A percentile compares a stretch with the other conserved stretches of the same genome.
Evolutionary conservation across 2,329 filamentous ascomycete species (phyloP).

Genomic region (Sarocladium kiliense): DNA sequence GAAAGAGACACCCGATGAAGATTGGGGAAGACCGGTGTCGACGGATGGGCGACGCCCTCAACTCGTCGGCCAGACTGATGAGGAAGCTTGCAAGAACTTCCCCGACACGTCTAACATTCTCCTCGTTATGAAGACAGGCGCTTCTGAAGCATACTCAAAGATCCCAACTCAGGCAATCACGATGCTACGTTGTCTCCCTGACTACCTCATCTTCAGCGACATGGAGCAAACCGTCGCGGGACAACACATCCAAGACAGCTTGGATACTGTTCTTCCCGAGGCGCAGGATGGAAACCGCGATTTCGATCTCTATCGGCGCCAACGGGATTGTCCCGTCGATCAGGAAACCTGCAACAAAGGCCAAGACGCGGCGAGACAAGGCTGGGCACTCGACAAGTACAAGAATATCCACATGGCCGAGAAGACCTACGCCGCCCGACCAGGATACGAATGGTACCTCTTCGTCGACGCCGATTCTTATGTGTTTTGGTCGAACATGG

Average conservation of each 20-base stretch:
- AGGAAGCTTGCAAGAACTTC: conserved; percentile 28
- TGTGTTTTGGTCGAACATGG: conserved; percentile 47
- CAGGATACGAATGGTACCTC: conserved; percentile 53
- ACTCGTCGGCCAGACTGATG: not conserved
- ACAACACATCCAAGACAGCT: conserved; percentile 38
- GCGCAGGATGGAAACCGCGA: conserved; percentile 39
- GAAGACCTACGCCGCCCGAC: conserved; percentile 44
- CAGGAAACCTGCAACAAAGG: conserved; percentile 38
- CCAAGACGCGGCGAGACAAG: conserved; percentile 19
- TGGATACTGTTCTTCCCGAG: conserved; percentile 37
- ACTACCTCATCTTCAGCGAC: conserved; percentile 55
- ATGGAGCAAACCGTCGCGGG: conserved; percentile 43
- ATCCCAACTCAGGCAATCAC: conserved; percentile 52
- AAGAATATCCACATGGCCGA: conserved; percentile 57
- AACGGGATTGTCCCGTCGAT: conserved; percentile 38
- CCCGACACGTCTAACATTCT: conserved; percentile 41
- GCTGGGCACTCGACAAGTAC: conserved; percentile 56
- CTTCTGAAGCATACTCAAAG: conserved; percentile 46
- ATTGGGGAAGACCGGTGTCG: not conserved
- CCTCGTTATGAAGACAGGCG: conserved; percentile 53
- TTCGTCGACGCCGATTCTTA: conserved; percentile 57
- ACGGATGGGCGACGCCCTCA: not conserved
- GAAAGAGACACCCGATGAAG: not conserved
- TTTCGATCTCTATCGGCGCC: conserved; percentile 43
- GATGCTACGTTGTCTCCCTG: conserved; percentile 41